Evolutionary conservation across 2,329 filamentous ascomycete genomes (phyloP), one percentile per base, ranked within the genome.

Genomic region (Fusarium brachygibbosum): DNA sequence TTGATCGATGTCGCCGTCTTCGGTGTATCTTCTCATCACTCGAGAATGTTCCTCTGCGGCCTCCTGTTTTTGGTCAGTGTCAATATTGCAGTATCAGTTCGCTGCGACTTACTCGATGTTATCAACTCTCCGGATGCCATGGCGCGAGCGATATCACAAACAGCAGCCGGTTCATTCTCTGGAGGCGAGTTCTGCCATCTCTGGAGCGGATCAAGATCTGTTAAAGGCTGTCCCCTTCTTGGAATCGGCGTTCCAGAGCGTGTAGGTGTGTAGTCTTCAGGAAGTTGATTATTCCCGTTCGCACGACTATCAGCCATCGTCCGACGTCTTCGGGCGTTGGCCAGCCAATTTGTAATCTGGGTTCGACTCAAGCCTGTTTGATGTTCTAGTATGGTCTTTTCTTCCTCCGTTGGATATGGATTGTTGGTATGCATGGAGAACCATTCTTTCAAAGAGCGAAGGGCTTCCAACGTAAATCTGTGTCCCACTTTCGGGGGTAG

Each of bases 261-360:
- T 87, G 83, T 64, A 90, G 86, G 5, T 82, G 59, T 59, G 14
- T 65, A 48, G 4, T 40, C 54, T 11, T 45, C 46, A 6, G 54
- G 46, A 5, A 35, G 17, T 25, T 19, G 32, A 2, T 12, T 14
- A 8, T 65, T 13, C 19, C 44, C 31, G 35, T 12, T 23, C 29
- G n/a, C 38, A 12, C 31, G 50, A 5, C 32, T 82, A 6, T 82
- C 81, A 82, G 41, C 87, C 80, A 94, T 96, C 5, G 37, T 38
- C 68, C 91, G 89, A 65, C 93, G 86, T 61, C 93, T 87, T 41
- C 93, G 87, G 54, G 93, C 92, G 78, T 97, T 97, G 55, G 93
- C 93, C 46, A 97, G 87, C 93, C 93, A 97, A 77, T 95, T 97
- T 6, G 89, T 89, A 60, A 97, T 93, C 75, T 97, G 93, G 8